Evolutionary conservation across 441 rosid genomes (phyloP).

Genomic region (Euphorbia celastroides): DNA sequence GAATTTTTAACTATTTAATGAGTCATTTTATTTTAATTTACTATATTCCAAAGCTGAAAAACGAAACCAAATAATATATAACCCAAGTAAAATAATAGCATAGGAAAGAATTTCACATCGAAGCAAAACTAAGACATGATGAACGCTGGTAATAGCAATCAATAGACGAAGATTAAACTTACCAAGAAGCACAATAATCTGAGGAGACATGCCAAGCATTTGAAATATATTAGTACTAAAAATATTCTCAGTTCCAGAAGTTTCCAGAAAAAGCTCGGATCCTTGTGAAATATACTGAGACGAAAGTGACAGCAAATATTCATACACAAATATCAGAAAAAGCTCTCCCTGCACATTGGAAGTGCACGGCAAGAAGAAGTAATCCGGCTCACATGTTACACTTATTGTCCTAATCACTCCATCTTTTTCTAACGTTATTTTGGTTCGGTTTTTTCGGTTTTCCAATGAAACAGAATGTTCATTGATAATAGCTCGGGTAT

Average conservation of each 20-base stretch:
- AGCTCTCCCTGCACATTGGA: conserved; percentile 42
- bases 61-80: too few species aligned
- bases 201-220: conserved; percentile 37
- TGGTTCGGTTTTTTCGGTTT: conserved; percentile 6
- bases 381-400: conserved; percentile 35
- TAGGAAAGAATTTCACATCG: too few species aligned
- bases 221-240: conserved; percentile 47
- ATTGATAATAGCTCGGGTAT: conserved; percentile 22
- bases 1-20: too few species aligned
- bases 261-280: conserved; percentile 42
- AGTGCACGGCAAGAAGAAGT: conserved; percentile 53
- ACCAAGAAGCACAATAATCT: conserved; percentile 36
- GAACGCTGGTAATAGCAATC: too few species aligned
- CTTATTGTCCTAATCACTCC: conserved; percentile 14
- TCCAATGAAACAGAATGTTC: conserved; percentile 2
- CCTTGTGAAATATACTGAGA: conserved; percentile 27
- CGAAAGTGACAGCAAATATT: conserved; percentile 32
- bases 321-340: conserved; percentile 38
- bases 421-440: neutral
- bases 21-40: too few species aligned
- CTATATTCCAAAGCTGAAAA: too few species aligned
- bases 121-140: too few species aligned
- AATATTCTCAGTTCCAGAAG: conserved; percentile 43
- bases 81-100: too few species aligned
- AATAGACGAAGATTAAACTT: conserved; percentile 9